Base-by-base conservation (phyloP, 2,329 filamentous ascomycete genomes). In the Ascochyta rabiei region DNA sequence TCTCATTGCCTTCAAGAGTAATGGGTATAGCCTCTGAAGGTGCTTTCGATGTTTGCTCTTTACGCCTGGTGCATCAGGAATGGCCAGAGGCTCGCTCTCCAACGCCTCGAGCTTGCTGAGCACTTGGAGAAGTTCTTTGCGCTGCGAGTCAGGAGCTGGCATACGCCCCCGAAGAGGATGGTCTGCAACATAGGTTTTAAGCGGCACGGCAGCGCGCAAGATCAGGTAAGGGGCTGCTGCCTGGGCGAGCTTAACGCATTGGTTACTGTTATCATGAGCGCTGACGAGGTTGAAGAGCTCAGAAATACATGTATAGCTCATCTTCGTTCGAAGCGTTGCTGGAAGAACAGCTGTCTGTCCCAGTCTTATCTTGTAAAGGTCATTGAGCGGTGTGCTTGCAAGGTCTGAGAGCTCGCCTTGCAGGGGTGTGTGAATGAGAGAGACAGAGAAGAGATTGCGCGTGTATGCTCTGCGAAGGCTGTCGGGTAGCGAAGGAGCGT, bases 131-230 rank as follows among this genome's bases (percentile, higher is more conserved):
- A 99, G 77, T 70, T 96, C 95, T 58, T 84, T 87, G 38, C 90
- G 84, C 68, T 96, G 90, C 8, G 86, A 88, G 5, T 91, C 80
- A 0, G 93, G 93, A 71, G 95, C 90, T 4, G 95, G 95, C 86
- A 96, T 95, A 44, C 87, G 84, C 0, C 95, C 93, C 13, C 95
- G 64, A 18, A 99, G 80, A 0, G 93, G 93, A 70, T 97, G 93
- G 73, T 99, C 95, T 4, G 92, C 90, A 40, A 96, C 87, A 70
- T 96, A 98, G 0, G 88, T 82, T 51, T 91, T 87, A n/a, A 98
- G 77, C 0, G 90, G 87, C 15, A 96, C 80, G 0, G 90, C 91
- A 12, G 89, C 86, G 2, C 95, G 87, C 2, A 96, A 79, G 39
- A 98, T 88, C 2, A 98, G 81, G 66, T 91, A 93, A 0, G 91